Evolutionary conservation across 306 rosid genomes (phyloP), one percentile per base, ranked within the genome.

Genomic region (Pachyrhizus erosus): DNA sequence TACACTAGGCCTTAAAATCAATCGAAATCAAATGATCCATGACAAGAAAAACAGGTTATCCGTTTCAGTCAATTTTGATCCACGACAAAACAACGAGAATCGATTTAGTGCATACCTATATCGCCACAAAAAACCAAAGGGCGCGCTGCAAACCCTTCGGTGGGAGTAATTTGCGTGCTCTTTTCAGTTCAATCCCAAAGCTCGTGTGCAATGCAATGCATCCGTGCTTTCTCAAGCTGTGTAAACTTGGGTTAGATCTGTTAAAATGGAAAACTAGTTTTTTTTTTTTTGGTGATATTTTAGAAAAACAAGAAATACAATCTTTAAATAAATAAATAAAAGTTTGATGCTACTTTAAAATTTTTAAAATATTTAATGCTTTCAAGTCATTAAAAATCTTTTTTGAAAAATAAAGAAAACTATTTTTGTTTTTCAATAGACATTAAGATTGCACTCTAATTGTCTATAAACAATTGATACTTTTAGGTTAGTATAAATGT

Each of bases 101-200:
- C 45, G 61, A 27, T 27, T 27, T 23, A 70, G 37, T 14, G 48
- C 75, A 23, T 43, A 70, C 75, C 75, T 70, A 18, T 10, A 46
- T 20, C 24, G 1, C 23, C 37, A 70, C 2, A 0, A 57, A 37
- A 26, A 60, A 60, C 37, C 37, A 60, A 24, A 60, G 2, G 37
- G n/a, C 9, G 17, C 42, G 20, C 12, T 14, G 20, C 6, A 62
- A 62, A 27, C 23, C 42, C 69, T 62, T 62, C 5, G 18, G 54
- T 69, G 37, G 20, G 37, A 43, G 55, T 37, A 69, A 23, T 43
- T 43, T 5, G 75, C 26, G 42, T 24, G 17, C 17, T 27, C 74
- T 45, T n/a, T n/a, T 70, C 54, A 42, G 20, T 42, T 68, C 21
- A 70, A 70, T 70, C 57, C 11, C 13, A 70, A 68, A 34, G 27